A percentile compares a stretch with the other conserved stretches of the same genome.
Evolutionary conservation across 2,329 filamentous ascomycete species (phyloP).

Genomic region (Camptophora hylomeconis): DNA sequence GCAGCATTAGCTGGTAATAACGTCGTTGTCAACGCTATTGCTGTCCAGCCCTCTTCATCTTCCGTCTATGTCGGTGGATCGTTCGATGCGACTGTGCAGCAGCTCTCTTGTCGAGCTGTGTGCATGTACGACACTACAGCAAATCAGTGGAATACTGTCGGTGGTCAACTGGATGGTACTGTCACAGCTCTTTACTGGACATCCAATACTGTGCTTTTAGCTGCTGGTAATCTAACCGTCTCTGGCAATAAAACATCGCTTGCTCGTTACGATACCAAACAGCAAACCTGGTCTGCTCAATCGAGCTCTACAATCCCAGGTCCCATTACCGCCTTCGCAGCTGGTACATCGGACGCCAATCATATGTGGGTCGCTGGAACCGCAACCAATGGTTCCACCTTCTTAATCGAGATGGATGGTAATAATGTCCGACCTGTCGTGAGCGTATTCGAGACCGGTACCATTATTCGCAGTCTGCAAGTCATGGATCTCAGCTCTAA

Average conservation of each 20-base stretch:
- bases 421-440: slow-evolving; percentile 55
- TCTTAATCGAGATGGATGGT: slow-evolving; percentile 72
- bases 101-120: slow-evolving; percentile 66
- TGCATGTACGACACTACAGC: slow-evolving; percentile 63
- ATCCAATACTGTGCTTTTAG: slow-evolving; percentile 56
- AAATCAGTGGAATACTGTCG: slow-evolving; percentile 69
- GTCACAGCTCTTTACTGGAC: slow-evolving; percentile 67
- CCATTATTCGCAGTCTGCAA: slow-evolving; percentile 66
- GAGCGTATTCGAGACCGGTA: slow-evolving; percentile 49
- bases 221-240: slow-evolving; percentile 62
- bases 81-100: slow-evolving; percentile 64
- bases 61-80: slow-evolving; percentile 78
- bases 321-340: slow-evolving; percentile 61
- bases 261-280: slow-evolving; percentile 57
- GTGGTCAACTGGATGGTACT: slow-evolving; percentile 55
- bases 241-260: slow-evolving; percentile 54
- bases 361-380: slow-evolving; percentile 75
- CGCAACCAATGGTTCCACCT: slow-evolving; percentile 53
- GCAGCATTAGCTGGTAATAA: slow-evolving; percentile 58
- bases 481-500: slow-evolving; percentile 58
- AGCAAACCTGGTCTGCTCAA: slow-evolving; percentile 53
- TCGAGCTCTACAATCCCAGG: slow-evolving; percentile 58
- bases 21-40: slow-evolving; percentile 64
- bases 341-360: slow-evolving; percentile 57
- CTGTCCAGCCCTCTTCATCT: slow-evolving; percentile 52